Percentiles rank a stretch among this genome's conserved stretches.
These are phyloP conservation scores for Aspergillus floridensis DNA, from an alignment of 2,329 filamentous ascomycete genomes.

Conservation along the genomic window DNA sequence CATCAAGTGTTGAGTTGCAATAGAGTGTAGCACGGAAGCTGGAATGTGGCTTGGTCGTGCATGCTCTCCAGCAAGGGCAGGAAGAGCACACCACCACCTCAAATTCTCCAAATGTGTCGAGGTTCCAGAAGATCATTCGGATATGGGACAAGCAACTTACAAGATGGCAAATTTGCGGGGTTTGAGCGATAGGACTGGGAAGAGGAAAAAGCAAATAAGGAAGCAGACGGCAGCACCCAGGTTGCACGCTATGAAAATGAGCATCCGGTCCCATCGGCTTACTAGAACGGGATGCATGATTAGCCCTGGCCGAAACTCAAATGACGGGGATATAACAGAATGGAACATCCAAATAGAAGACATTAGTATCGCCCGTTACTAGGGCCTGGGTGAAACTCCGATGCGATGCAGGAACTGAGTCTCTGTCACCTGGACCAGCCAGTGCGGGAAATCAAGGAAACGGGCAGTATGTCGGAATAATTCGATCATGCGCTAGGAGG, in stretches of 20 bases:
- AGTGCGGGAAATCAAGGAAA: constrained; percentile 22
- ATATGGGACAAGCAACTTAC: constrained; percentile 61
- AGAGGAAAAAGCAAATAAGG: constrained; percentile 82
- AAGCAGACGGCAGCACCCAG: constrained; percentile 87
- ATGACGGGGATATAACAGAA: neutral
- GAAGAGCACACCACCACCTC: constrained; percentile 23
- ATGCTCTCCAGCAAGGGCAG: constrained; percentile 21
- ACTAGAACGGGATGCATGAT: constrained; percentile 56
- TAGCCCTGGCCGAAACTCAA: constrained; percentile 14
- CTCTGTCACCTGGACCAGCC: constrained; percentile 33
- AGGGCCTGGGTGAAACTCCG: constrained; percentile 26
- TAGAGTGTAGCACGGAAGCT: constrained; percentile 6
- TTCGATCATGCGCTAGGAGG: constrained; percentile 25
- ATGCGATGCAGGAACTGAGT: constrained; percentile 40
- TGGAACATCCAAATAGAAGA: constrained; percentile 2
- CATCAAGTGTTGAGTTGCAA: neutral
- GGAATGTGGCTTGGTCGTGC: constrained; percentile 8
- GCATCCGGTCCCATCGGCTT: constrained; percentile 92
- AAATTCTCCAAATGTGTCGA: constrained; percentile 14
- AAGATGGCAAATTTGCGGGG: constrained; percentile 94
- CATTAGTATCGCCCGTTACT: constrained; percentile 8
- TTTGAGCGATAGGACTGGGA: constrained; percentile 74
- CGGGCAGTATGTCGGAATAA: constrained; percentile 7
- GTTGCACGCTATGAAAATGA: constrained; percentile 91
- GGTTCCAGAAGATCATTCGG: constrained; percentile 10